Evolutionary conservation across 257 asterid species (phyloP), one percentile per base, ranked within the genome.

Genomic region (Primulina tabacum): DNA sequence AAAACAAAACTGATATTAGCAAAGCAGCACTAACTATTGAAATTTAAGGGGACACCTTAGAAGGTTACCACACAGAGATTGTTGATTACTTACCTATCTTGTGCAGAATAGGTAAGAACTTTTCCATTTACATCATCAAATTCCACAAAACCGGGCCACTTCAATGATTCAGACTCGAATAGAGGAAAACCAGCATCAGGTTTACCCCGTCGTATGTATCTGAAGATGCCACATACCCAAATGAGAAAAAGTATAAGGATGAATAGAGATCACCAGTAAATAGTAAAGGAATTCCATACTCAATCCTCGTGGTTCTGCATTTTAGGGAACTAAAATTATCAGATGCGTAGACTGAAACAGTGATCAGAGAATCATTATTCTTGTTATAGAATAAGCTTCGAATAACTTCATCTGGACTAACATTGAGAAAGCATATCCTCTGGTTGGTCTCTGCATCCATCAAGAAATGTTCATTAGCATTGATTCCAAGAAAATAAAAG

Each of bases 141-240:
- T 82, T 94, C 99, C 73, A 91, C 99, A 81, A 94, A 94, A 34
- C 99, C 98, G 12, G 99, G 99, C 98, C 98, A 94, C 83, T 91
- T 94, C 86, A 94, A 80, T 34, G 99, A 94, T 79, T 94, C 99
- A 1, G 96, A 85, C 82, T 94, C 99, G 69, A 94, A 94, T 21
- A 94, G 85, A 5, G 97, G 93, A 77, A 91, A 94, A 34, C 98
- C 98, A 32, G 96, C 98, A 88, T 94, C 96, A 61, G 97, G 98
- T 80, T 88, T 84, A 60, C 99, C 98, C 81, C 99, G 86, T 40
- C 91, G 73, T 71, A 91, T 91, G 84, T 89, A 91, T 78, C 99
- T 94, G 80, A 68, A 76, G n/a, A 59, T 28, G 60, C 28, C 58
- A 68, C n/a, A 7, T 32, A 61, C 73, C 47, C 77, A 65, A 61